Evolutionary conservation across 108 stramenopile species (phyloP).

Genomic region (Pseudonitzschia multiseries): DNA sequence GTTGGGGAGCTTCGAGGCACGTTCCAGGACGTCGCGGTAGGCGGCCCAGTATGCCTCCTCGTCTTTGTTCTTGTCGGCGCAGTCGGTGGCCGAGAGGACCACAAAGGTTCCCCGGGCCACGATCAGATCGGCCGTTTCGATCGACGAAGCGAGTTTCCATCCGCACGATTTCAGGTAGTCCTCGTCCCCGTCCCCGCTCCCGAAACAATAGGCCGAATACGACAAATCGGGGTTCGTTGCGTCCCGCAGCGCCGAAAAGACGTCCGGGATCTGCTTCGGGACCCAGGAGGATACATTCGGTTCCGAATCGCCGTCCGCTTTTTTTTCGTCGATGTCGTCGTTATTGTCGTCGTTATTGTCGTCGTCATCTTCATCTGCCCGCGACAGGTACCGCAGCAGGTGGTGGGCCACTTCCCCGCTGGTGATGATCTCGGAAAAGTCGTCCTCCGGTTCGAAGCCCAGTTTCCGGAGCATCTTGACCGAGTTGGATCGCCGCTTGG

Average conservation of each 20-base stretch:
- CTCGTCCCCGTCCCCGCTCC: slow-evolving; percentile 89
- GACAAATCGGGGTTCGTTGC: not conserved
- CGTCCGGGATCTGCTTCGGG: slow-evolving; percentile 14
- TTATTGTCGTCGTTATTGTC: not conserved
- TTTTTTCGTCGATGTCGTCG: slow-evolving; percentile 4
- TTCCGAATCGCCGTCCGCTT: not conserved
- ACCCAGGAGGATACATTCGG: slow-evolving; percentile 5
- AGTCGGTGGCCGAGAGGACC: slow-evolving; percentile 39
- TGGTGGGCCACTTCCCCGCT: slow-evolving; percentile 75
- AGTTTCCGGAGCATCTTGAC: slow-evolving; percentile 59
- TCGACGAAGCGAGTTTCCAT: slow-evolving; percentile 58
- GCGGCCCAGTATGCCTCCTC: slow-evolving; percentile 53
- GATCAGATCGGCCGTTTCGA: slow-evolving; percentile 86
- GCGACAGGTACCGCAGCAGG: slow-evolving; percentile 24
- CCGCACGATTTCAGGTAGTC: slow-evolving; percentile 79
- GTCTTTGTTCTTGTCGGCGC: slow-evolving; percentile 31
- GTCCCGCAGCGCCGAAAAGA: slow-evolving; percentile 9
- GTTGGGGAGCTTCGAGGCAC: slow-evolving; percentile 52
- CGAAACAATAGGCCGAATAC: slow-evolving; percentile 77
- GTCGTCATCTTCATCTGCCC: not conserved
- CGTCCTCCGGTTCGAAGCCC: slow-evolving; percentile 52
- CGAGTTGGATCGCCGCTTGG: slow-evolving; percentile 64
- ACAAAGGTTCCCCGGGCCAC: slow-evolving; percentile 84
- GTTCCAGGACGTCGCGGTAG: slow-evolving; percentile 46
- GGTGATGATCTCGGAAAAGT: slow-evolving; percentile 74